A percentile compares a stretch with the other conserved stretches of the same genome.
phyloP scores from a whole-genome alignment of 1,139 yeast genomes.

The Arxiozyma bovina region DNA sequence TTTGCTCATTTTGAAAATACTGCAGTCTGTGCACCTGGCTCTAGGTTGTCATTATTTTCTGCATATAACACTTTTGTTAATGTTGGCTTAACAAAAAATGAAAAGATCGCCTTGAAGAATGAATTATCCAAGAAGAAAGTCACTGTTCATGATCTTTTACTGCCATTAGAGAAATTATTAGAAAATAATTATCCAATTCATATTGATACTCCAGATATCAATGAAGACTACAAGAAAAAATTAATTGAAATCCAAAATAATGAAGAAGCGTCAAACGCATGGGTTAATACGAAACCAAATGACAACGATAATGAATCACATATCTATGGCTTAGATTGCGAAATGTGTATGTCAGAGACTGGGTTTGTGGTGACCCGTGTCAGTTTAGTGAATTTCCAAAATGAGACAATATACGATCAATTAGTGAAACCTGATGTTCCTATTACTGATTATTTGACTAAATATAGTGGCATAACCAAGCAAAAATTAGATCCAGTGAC shows the following conservation, averaged over 20 bases:
- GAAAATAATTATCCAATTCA: constrained; percentile 56
- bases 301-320: constrained; percentile 44
- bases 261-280: constrained; percentile 30
- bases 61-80: constrained; percentile 48
- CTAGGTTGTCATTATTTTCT: constrained; percentile 47
- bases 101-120: constrained; percentile 36
- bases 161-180: constrained; percentile 40
- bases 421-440: constrained; percentile 67
- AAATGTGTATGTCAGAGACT: constrained; percentile 62
- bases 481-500: constrained; percentile 55
- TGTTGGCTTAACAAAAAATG: constrained; percentile 48
- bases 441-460: constrained; percentile 72
- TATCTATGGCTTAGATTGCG: constrained; percentile 83
- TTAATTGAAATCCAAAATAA: constrained; percentile 10
- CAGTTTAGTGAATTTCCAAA: constrained; percentile 59
- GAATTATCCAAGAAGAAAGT: constrained; percentile 36
- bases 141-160: constrained; percentile 45
- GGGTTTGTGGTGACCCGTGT: constrained; percentile 71
- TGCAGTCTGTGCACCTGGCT: constrained; percentile 47
- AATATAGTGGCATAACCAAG: constrained; percentile 78
- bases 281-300: constrained; percentile 50
- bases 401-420: constrained; percentile 55
- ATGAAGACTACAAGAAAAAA: constrained; percentile 11
- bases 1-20: constrained; percentile 18
- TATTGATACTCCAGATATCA: constrained; percentile 26